Evolutionary conservation across 352 stramenopile species (phyloP).

Genomic region (Phytophthora hybrid): DNA sequence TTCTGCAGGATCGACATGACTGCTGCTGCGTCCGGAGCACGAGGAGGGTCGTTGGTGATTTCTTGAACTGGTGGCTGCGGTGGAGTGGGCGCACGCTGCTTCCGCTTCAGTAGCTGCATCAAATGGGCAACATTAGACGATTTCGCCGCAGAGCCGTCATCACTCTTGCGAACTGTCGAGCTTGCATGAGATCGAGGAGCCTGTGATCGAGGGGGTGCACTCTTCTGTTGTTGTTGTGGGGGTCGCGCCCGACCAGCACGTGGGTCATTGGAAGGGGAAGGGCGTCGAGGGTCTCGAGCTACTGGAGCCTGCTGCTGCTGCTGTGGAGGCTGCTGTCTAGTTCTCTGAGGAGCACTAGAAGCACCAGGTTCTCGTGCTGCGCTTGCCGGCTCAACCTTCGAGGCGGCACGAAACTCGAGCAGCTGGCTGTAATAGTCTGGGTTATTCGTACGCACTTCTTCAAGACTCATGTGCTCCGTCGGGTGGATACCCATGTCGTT

Average conservation of each 20-base stretch:
- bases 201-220: conserved; percentile 26
- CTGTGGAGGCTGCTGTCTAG: conserved; percentile 12
- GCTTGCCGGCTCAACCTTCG: conserved; percentile 33
- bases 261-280: conserved; percentile 38
- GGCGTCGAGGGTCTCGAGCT: conserved; percentile 42
- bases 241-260: conserved; percentile 24
- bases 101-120: conserved; percentile 85
- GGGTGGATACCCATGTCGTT: conserved; percentile 91
- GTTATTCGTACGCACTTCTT: conserved; percentile 88
- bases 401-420: conserved; percentile 67
- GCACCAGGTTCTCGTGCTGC: conserved; percentile 5
- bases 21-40: conserved; percentile 65
- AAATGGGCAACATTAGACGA: conserved; percentile 84
- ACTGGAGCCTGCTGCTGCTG: conserved; percentile 26
- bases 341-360: conserved; percentile 23
- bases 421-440: conserved; percentile 87
- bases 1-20: conserved; percentile 91
- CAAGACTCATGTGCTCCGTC: conserved; percentile 85
- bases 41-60: conserved; percentile 69
- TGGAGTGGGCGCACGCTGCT: conserved; percentile 48
- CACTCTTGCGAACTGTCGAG: conserved; percentile 20
- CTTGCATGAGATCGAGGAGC: conserved; percentile 28
- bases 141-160: conserved; percentile 42
- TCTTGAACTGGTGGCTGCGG: conserved; percentile 44
- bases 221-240: conserved; percentile 3